phyloP scores from a whole-genome alignment of 257 asterid species.

The Sherardia arvensis region DNA sequence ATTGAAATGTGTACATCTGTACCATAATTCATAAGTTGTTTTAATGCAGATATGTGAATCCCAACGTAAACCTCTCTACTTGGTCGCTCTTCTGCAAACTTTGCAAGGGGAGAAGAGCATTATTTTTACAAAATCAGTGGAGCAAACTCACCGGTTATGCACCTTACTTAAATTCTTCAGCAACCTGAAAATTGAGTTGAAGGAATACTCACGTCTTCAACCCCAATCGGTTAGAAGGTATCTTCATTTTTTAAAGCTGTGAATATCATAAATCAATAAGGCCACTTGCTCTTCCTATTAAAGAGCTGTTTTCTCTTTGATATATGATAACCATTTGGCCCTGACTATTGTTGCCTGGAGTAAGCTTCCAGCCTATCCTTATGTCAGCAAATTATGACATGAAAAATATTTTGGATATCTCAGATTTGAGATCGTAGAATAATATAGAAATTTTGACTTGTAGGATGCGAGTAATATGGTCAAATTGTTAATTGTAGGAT shows the following conservation, averaged over 20 bases:
- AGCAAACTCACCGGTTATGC: slow-evolving; percentile 74
- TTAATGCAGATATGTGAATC: slow-evolving; percentile 69
- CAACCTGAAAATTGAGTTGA: slow-evolving; percentile 48
- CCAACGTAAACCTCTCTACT: slow-evolving; percentile 71
- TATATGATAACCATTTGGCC: not conserved
- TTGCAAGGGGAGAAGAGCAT: slow-evolving; percentile 71
- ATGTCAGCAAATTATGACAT: not conserved
- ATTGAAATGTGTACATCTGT: not conserved
- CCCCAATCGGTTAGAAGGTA: slow-evolving; percentile 77
- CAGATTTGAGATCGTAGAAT: not conserved
- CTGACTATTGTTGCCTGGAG: not conserved
- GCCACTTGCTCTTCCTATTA: not conserved
- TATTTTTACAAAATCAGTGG: slow-evolving; percentile 85
- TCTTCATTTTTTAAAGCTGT: not conserved
- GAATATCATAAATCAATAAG: not conserved
- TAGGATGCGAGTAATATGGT: not conserved
- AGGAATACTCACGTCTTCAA: slow-evolving; percentile 84
- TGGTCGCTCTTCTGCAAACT: slow-evolving; percentile 66
- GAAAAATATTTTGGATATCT: not conserved
- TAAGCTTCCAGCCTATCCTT: not conserved
- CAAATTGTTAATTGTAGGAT: not conserved
- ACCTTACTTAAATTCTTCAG: slow-evolving; percentile 52
- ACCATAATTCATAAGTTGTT: not conserved
- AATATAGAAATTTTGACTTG: not conserved
- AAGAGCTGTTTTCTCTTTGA: not conserved